Conservation (phyloP, 768 basidiomycete species). For the Daedaleopsis nitida region DNA sequence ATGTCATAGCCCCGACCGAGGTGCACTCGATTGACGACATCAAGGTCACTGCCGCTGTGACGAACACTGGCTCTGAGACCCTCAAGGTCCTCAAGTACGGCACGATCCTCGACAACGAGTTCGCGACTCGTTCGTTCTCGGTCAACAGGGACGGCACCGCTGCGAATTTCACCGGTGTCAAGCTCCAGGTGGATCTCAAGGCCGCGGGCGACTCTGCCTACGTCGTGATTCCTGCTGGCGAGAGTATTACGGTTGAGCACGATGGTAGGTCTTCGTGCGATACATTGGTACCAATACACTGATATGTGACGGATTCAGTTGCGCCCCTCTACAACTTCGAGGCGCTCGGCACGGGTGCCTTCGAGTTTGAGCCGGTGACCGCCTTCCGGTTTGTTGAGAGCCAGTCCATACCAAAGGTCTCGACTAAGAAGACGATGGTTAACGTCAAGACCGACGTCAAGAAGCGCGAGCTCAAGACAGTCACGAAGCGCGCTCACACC, state of each 20-base stretch:
- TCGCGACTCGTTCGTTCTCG: slow-evolving; percentile 46
- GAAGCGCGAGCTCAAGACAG: slow-evolving; percentile 32
- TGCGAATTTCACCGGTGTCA: slow-evolving; percentile 46
- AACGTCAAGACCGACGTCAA: slow-evolving; percentile 39
- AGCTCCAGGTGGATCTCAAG: slow-evolving; percentile 36
- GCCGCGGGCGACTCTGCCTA: slow-evolving; percentile 44
- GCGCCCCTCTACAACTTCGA: slow-evolving; percentile 46
- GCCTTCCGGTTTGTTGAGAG: slow-evolving; percentile 37
- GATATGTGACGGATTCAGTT: slow-evolving; percentile 29
- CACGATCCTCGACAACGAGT: slow-evolving; percentile 45
- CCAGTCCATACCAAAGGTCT: slow-evolving; percentile 27
- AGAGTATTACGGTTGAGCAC: slow-evolving; percentile 41
- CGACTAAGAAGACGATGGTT: slow-evolving; percentile 33
- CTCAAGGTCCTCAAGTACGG: slow-evolving; percentile 48
- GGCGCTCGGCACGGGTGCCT: slow-evolving; percentile 40
- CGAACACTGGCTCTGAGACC: slow-evolving; percentile 41
- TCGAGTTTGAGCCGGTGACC: slow-evolving; percentile 42
- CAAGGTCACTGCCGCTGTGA: slow-evolving; percentile 44
- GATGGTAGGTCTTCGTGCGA: slow-evolving; percentile 30
- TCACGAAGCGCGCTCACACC: slow-evolving; percentile 39
- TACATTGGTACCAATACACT: neutral
- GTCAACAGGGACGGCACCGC: slow-evolving; percentile 42
- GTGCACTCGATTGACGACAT: slow-evolving; percentile 42
- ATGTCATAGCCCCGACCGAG: slow-evolving; percentile 21
- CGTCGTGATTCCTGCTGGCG: slow-evolving; percentile 40